Evolutionary conservation across 2,329 filamentous ascomycete genomes (phyloP).

Genomic region (Aspergillus oerlinghausenensis): DNA sequence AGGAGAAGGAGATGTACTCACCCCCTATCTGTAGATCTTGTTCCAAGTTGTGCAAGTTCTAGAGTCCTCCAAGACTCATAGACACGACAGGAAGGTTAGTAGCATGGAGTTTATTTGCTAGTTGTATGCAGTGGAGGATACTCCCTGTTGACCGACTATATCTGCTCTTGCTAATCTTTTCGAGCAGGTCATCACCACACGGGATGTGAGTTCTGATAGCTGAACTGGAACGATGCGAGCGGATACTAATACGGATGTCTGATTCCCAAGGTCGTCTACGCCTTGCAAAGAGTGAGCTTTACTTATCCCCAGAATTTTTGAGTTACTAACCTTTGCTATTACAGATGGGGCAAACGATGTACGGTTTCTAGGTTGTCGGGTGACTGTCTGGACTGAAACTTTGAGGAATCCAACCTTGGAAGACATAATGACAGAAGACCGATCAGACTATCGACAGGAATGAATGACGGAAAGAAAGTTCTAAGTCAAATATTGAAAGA

Average conservation of each 20-base stretch:
- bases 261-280: conserved; percentile 12
- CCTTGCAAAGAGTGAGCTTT: conserved; percentile 10
- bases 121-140: not conserved
- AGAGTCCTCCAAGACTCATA: conserved; percentile 10
- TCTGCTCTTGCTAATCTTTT: not conserved
- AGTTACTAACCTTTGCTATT: not conserved
- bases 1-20: not conserved
- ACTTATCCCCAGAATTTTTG: not conserved
- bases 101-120: not conserved
- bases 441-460: too few species aligned
- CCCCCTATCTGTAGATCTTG: conserved; percentile 19
- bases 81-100: conserved; percentile 11
- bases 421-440: too few species aligned
- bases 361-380: conserved; percentile 5
- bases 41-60: conserved; percentile 18
- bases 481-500: too few species aligned
- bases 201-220: conserved; percentile 13
- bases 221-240: not conserved
- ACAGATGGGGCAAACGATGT: conserved; percentile 15
- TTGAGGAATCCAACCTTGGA: too few species aligned
- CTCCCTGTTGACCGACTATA: not conserved
- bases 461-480: too few species aligned
- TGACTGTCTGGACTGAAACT: not conserved
- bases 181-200: conserved; percentile 9
- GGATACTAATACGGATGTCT: not conserved